A percentile compares a stretch with the other conserved stretches of the same genome.
Conservation (phyloP, 1,284 basidiomycete species). For the Trametes sp. region DNA sequence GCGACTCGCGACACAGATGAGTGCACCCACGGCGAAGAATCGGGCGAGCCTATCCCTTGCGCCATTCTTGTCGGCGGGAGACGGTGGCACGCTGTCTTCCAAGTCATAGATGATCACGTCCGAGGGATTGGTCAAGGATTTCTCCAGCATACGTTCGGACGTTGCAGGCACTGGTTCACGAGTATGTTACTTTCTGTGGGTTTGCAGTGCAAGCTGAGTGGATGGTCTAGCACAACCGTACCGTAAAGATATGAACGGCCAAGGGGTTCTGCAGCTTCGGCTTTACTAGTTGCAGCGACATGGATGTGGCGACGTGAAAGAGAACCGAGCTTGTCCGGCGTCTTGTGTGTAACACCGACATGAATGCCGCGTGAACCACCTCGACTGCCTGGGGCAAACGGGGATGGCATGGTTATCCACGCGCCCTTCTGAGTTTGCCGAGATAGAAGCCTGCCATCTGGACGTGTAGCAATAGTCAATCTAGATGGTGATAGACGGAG, state of each 20-base stretch:
- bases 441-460: not conserved
- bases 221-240: slow-evolving; percentile 16
- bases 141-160: slow-evolving; percentile 82
- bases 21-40: slow-evolving; percentile 62
- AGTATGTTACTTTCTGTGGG: too few relatives aligned
- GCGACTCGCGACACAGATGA: not conserved
- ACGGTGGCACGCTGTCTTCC: slow-evolving; percentile 83
- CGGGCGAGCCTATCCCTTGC: slow-evolving; percentile 65
- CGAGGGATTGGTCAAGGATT: slow-evolving; percentile 68
- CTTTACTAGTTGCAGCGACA: not conserved
- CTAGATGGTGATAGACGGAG: not conserved
- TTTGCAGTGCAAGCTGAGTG: not conserved
- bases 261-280: slow-evolving; percentile 32
- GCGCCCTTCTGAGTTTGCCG: not conserved
- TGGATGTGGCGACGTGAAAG: too few relatives aligned
- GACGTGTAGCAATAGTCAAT: not conserved
- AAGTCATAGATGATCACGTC: slow-evolving; percentile 88
- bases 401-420: too few relatives aligned
- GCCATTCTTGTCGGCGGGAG: slow-evolving; percentile 61
- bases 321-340: too few relatives aligned
- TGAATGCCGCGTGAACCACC: too few relatives aligned
- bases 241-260: slow-evolving; percentile 73
- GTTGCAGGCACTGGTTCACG: slow-evolving; percentile 69
- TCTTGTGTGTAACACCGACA: too few relatives aligned
- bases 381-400: not conserved